A percentile compares a stretch with the other conserved stretches of the same genome.
These are phyloP conservation scores for Fomitopsis pulvina DNA, from an alignment of 768 basidiomycete species.

Conservation along the genomic window DNA sequence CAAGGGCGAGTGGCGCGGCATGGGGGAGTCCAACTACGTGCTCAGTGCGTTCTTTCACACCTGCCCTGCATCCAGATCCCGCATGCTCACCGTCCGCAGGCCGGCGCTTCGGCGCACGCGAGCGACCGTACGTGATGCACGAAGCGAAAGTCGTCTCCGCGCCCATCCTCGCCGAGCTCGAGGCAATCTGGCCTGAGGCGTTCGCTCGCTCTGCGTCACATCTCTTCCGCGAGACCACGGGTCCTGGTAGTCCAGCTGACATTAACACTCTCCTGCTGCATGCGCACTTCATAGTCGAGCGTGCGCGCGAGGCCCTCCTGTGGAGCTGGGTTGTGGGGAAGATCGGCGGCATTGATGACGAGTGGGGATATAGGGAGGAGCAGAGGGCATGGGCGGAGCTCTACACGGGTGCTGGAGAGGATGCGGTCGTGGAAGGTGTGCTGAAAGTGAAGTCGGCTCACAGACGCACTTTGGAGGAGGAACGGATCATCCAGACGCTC, in stretches of 20 bases:
- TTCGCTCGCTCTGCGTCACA: slow-evolving; percentile 25
- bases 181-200: slow-evolving; percentile 23
- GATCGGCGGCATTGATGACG: slow-evolving; percentile 21
- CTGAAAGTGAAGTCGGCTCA: slow-evolving; percentile 9
- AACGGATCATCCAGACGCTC: slow-evolving; percentile 13
- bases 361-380: slow-evolving; percentile 11
- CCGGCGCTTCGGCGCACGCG: slow-evolving; percentile 31
- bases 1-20: slow-evolving; percentile 32
- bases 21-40: slow-evolving; percentile 28
- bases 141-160: slow-evolving; percentile 29
- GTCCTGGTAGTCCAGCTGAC: slow-evolving; percentile 19
- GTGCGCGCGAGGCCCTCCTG: slow-evolving; percentile 30
- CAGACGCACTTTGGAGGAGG: slow-evolving; percentile 15
- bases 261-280: slow-evolving; percentile 28
- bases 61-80: background rate
- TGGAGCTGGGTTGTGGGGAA: slow-evolving; percentile 32
- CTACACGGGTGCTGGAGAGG: slow-evolving; percentile 15
- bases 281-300: slow-evolving; percentile 28
- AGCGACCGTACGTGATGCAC: slow-evolving; percentile 35
- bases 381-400: slow-evolving; percentile 26
- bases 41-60: slow-evolving; percentile 21
- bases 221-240: slow-evolving; percentile 27
- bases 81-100: slow-evolving; percentile 9
- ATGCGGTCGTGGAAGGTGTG: slow-evolving; percentile 1
- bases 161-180: slow-evolving; percentile 29